These are phyloP conservation scores for Nelumbo lutea DNA, from an alignment of 164 flowering plant species.

Conservation along the genomic window DNA sequence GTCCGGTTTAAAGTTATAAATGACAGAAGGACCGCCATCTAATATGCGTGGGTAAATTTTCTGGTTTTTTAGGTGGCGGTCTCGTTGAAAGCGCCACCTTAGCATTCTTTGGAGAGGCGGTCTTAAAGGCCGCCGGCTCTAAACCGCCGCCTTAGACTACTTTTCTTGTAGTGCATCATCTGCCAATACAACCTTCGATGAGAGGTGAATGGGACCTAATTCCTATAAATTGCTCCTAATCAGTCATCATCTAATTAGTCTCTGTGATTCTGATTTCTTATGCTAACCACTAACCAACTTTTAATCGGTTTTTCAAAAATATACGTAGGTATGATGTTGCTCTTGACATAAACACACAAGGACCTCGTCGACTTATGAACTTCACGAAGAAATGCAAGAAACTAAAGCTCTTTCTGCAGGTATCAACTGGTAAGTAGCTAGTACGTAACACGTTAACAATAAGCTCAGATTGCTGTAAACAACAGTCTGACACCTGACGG, in stretches of 20 bases:
- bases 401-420: constrained; percentile 66
- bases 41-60: too few species aligned
- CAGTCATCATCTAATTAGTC: too few species aligned
- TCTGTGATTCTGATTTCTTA: background rate
- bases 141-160: too few species aligned
- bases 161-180: constrained; percentile 35
- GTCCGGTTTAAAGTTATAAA: too few species aligned
- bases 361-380: constrained; percentile 56
- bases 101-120: too few species aligned
- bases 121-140: too few species aligned
- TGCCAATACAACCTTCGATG: constrained; percentile 90
- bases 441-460: background rate
- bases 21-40: too few species aligned
- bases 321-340: constrained; percentile 65
- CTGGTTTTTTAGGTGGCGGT: too few species aligned
- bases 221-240: too few species aligned
- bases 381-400: constrained; percentile 68
- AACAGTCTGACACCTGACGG: too few species aligned
- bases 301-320: background rate
- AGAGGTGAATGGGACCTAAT: constrained; percentile 43
- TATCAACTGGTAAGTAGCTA: constrained; percentile 57
- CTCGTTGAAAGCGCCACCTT: too few species aligned
- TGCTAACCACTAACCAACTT: background rate
- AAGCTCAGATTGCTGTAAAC: too few species aligned
- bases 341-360: constrained; percentile 60